These are phyloP conservation scores for Aspergillus luchuensis DNA, from an alignment of 2,329 filamentous ascomycete species.

Conservation along the genomic window DNA sequence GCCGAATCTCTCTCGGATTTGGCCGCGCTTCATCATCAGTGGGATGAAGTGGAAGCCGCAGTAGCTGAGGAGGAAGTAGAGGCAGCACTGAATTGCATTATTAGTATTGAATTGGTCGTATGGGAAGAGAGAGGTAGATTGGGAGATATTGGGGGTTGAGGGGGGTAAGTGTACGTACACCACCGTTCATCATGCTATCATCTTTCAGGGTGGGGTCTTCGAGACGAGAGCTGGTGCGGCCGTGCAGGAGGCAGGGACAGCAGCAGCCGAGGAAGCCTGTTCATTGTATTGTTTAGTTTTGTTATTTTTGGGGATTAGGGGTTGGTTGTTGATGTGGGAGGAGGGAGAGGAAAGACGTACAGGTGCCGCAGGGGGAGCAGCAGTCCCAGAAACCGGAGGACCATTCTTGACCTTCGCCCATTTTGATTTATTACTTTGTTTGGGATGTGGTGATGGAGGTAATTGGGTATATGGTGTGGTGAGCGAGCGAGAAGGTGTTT, in stretches of 20 bases:
- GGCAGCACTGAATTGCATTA: slow-evolving; percentile 32
- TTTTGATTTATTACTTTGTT: slow-evolving; percentile 7
- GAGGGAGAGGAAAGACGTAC: too few species aligned
- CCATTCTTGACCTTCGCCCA: slow-evolving; percentile 28
- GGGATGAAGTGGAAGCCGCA: slow-evolving; percentile 43
- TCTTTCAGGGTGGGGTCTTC: slow-evolving; percentile 32
- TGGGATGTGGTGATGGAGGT: background rate
- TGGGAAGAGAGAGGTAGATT: background rate
- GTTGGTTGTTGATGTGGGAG: too few species aligned
- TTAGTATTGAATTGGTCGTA: background rate
- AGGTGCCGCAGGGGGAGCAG: slow-evolving; percentile 34
- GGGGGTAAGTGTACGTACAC: slow-evolving; percentile 21
- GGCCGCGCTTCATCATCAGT: slow-evolving; percentile 56
- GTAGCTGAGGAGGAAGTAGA: slow-evolving; percentile 33
- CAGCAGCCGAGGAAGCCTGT: slow-evolving; percentile 32
- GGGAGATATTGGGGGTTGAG: background rate
- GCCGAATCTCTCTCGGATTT: slow-evolving; percentile 57
- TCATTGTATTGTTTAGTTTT: too few species aligned
- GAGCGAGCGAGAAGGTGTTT: background rate
- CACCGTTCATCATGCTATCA: slow-evolving; percentile 31
- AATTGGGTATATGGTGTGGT: background rate
- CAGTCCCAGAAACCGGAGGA: slow-evolving; percentile 36
- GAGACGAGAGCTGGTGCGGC: slow-evolving; percentile 35
- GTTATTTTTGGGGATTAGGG: too few species aligned
- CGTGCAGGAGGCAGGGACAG: slow-evolving; percentile 36